Conservation (phyloP, 2,329 filamentous ascomycete species). For the Cryphonectria naterciae region DNA sequence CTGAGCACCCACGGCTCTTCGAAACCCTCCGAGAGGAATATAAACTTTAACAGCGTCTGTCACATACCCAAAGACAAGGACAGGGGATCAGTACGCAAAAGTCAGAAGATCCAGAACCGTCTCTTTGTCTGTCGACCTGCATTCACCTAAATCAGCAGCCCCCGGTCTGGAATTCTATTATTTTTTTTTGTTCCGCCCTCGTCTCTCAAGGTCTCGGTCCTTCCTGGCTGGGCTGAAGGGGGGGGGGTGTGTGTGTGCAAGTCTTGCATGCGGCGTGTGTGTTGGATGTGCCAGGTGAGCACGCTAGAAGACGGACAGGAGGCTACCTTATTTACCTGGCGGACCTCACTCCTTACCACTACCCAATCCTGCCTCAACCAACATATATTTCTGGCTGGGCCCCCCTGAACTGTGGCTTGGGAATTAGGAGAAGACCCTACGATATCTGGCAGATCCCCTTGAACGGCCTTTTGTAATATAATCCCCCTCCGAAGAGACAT, state of each 20-base stretch:
- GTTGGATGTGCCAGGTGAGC: constrained; percentile 17
- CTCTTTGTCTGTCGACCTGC: not conserved
- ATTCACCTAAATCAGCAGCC: constrained; percentile 11
- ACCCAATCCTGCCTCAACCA: constrained; percentile 4
- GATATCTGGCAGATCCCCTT: constrained; percentile 6
- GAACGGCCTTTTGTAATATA: constrained; percentile 6
- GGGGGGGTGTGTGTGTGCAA: not conserved
- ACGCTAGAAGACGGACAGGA: constrained; percentile 24
- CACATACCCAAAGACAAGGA: not conserved
- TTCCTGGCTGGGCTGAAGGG: constrained; percentile 23
- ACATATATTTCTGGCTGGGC: constrained; percentile 15
- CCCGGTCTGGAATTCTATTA: not conserved
- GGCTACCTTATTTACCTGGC: constrained; percentile 27
- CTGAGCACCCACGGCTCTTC: constrained; percentile 8
- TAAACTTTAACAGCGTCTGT: not conserved
- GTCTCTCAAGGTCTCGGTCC: constrained; percentile 3
- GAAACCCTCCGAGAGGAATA: not conserved
- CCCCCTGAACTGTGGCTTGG: constrained; percentile 17
- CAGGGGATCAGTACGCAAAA: not conserved
- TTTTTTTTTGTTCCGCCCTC: not conserved
- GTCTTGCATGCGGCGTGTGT: constrained; percentile 15
- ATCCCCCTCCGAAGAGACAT: not conserved
- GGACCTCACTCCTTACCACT: constrained; percentile 19
- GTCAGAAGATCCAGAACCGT: not conserved
- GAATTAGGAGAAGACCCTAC: not conserved